A percentile compares a stretch with the other conserved stretches of the same genome.
phyloP scores from a whole-genome alignment of 75 land plant genomes.

The Larix kaempferi region DNA sequence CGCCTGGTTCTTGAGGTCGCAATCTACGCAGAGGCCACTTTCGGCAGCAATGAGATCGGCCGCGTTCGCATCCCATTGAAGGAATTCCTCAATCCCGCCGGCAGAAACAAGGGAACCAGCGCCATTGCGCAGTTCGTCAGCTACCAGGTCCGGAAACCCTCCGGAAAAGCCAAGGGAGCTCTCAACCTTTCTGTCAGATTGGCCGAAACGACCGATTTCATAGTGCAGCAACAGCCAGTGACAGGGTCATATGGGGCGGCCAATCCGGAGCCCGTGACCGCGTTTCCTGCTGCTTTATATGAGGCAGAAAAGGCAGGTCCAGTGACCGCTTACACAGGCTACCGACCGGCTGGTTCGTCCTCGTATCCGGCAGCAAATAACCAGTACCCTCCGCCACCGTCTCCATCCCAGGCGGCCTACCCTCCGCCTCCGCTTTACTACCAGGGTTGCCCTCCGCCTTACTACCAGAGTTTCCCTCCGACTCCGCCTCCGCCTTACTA shows the following conservation, averaged over 20 bases:
- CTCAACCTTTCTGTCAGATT: conserved; percentile 29
- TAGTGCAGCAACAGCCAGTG: background rate
- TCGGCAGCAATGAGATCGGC: conserved; percentile 9
- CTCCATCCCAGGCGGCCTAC: too few species aligned
- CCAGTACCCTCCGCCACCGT: too few species aligned
- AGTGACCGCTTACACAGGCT: conserved; percentile 16
- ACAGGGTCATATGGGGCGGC: background rate
- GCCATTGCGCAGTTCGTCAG: conserved; percentile 2
- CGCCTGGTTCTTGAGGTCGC: background rate
- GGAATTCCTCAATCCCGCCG: background rate
- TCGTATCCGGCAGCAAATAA: background rate
- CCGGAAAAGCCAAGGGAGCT: conserved; percentile 32
- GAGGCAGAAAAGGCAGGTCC: background rate
- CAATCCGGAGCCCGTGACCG: background rate
- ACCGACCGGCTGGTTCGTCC: background rate
- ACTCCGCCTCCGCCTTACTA: background rate
- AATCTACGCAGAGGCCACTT: background rate
- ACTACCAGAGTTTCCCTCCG: background rate
- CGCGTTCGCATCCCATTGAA: conserved; percentile 3
- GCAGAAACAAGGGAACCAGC: conserved; percentile 13
- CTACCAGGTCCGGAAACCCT: conserved; percentile 30
- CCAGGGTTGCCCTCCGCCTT: conserved; percentile 2
- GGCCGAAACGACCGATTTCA: conserved; percentile 13
- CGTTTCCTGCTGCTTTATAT: background rate
- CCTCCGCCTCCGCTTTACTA: too few species aligned